Base-by-base conservation (phyloP, 1,139 yeast species). In the Arxiozyma heterogenica region DNA sequence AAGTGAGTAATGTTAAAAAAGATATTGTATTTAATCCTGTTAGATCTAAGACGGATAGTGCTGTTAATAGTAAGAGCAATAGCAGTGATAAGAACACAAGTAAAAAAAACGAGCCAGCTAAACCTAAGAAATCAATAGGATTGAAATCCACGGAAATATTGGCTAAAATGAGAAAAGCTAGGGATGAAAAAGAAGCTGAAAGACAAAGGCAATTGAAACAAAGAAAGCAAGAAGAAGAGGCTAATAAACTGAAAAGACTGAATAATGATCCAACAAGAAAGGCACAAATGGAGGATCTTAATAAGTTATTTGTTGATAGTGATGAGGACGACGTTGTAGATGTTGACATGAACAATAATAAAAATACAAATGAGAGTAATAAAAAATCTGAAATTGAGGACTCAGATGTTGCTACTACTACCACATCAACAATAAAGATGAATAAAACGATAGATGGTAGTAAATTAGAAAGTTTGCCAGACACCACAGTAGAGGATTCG, bases 401-500 rank as follows among this genome's bases (percentile, higher is more conserved):
- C 20, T 30, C 43, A 15, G n/a, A 49, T 21, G 39, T 30, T 6
- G 30, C 41, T 9, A 50, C 39, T 3, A 27, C 18, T 2, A 27
- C 38, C 2, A 41, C 30, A 21, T 44, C 39, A 22, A 47, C 18
- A 15, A 38, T 8, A 21, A 41, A 42, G 27, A 42, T n/a, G 20
- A 25, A 20, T 12, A 44, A 53, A 39, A 20, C 51, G 21, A 47
- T 41, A 20, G 23, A 45, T 17, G 39, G 42, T 34, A 45, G 50
- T 22, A 62, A 61, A 42, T 53, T 68, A 25, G 70, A 65, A 53
- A 65, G 63, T 6, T 53, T 68, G 20, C 54, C 67, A 6, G 68
- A 68, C 23, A 68, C 70, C 1, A 67, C 71, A 1, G 66, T 64
- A 0, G 71, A 68, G 25, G 71, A 66, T 18, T 64, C 70, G 1